A percentile compares a stretch with the other conserved stretches of the same genome.
These are phyloP conservation scores for Piper betle DNA, from an alignment of 164 flowering plant genomes.

Conservation along the genomic window DNA sequence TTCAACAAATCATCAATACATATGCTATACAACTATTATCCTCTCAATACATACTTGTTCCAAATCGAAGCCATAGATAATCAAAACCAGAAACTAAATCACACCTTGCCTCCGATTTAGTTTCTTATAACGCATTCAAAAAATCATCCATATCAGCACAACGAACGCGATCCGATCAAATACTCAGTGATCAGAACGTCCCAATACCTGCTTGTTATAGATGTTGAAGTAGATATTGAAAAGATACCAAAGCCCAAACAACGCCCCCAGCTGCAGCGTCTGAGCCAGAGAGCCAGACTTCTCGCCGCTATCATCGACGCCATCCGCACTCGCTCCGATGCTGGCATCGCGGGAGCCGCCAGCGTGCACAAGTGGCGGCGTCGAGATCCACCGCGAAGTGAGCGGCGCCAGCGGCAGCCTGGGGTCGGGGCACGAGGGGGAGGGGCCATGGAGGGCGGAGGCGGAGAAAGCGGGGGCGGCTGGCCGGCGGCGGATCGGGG, in stretches of 20 bases:
- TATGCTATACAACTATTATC: neutral
- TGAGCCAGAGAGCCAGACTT: conserved; percentile 10
- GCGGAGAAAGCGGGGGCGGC: conserved; percentile 3
- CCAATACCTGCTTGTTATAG: conserved; percentile 67
- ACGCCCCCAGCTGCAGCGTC: conserved; percentile 44
- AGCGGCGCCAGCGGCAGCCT: conserved; percentile 1
- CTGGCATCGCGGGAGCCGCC: conserved; percentile 14
- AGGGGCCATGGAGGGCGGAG: neutral
- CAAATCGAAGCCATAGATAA: neutral
- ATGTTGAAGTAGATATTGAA: conserved; percentile 85
- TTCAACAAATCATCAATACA: neutral
- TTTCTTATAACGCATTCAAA: no score
- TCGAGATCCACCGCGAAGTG: conserved; percentile 8
- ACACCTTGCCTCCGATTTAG: no score
- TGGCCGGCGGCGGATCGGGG: conserved; percentile 11
- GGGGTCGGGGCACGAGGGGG: neutral
- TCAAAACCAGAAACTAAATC: neutral
- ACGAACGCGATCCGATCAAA: neutral
- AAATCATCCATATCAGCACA: no score
- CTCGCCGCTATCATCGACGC: conserved; percentile 24
- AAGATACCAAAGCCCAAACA: conserved; percentile 66
- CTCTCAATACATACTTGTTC: no score
- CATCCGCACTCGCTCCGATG: conserved; percentile 31
- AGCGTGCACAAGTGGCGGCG: conserved; percentile 13
- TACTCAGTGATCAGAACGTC: neutral